Percentiles rank a stretch among this genome's conserved stretches.
These are phyloP conservation scores for Tetrapyrgos nigripes DNA, from an alignment of 1,284 basidiomycete species.

Conservation along the genomic window DNA sequence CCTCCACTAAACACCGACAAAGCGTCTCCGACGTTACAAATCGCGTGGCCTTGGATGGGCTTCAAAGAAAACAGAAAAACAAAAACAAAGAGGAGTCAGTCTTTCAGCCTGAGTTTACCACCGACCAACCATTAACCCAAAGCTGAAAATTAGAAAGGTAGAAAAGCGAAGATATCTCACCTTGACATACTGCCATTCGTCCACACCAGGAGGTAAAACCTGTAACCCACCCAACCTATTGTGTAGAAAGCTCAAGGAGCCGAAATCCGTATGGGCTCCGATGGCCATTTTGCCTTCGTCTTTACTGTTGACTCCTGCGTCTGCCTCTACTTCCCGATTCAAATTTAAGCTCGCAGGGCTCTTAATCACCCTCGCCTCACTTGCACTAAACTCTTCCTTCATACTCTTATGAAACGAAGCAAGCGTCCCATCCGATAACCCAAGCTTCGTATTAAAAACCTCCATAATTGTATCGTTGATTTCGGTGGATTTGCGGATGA, in stretches of 20 bases:
- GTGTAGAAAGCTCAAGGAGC: constrained; percentile 63
- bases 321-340: no score
- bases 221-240: constrained; percentile 78
- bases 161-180: constrained; percentile 33
- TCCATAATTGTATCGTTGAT: constrained; percentile 53
- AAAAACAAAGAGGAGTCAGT: no score
- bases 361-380: constrained; percentile 59
- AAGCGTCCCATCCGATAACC: constrained; percentile 54
- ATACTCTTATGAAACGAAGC: constrained; percentile 43
- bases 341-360: constrained; percentile 34
- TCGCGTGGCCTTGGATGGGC: constrained; percentile 62
- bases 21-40: constrained; percentile 61
- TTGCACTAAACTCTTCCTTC: constrained; percentile 52
- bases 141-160: not conserved
- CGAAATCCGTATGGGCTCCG: constrained; percentile 67
- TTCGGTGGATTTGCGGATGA: constrained; percentile 51
- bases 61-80: no score
- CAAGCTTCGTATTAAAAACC: constrained; percentile 56
- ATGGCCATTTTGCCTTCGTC: constrained; percentile 29
- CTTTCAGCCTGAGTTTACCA: no score
- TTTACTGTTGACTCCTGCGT: no score
- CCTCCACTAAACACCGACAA: constrained; percentile 56
- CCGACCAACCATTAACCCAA: no score
- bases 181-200: constrained; percentile 74
- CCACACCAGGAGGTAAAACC: constrained; percentile 65